Conservation (phyloP, 2,329 filamentous ascomycete genomes). For the Sporothrix protearum region DNA sequence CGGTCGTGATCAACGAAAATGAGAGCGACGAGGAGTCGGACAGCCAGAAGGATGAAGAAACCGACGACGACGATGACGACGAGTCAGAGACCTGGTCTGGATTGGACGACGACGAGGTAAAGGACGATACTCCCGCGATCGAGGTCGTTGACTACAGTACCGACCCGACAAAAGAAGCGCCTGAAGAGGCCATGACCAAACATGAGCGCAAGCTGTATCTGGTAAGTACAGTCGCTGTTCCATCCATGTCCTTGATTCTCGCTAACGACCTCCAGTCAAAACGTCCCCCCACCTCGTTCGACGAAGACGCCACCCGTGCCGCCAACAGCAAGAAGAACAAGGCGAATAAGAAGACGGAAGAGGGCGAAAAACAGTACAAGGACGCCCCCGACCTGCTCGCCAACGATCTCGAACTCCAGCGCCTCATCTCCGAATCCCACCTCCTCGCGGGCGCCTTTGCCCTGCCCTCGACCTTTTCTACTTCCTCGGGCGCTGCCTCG, state of each 20-base stretch:
- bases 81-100: slow-evolving; percentile 56
- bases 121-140: slow-evolving; percentile 39
- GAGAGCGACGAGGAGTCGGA: slow-evolving; percentile 8
- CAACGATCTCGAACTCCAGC: slow-evolving; percentile 88
- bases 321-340: slow-evolving; percentile 31
- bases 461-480: slow-evolving; percentile 37
- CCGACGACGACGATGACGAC: slow-evolving; percentile 36
- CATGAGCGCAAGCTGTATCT: slow-evolving; percentile 76
- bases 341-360: slow-evolving; percentile 25
- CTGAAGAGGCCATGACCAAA: slow-evolving; percentile 52
- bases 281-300: slow-evolving; percentile 41
- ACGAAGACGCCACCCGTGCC: slow-evolving; percentile 8
- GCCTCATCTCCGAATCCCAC: slow-evolving; percentile 86
- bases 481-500: slow-evolving; percentile 39
- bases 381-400: slow-evolving; percentile 69
- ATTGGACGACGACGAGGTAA: slow-evolving; percentile 38
- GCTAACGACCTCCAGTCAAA: slow-evolving; percentile 43
- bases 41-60: slow-evolving; percentile 28
- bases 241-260: not conserved
- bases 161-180: slow-evolving; percentile 32
- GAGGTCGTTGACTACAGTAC: slow-evolving; percentile 62
- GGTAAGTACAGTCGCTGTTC: slow-evolving; percentile 43
- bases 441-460: slow-evolving; percentile 61
- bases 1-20: slow-evolving; percentile 1
- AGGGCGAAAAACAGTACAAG: slow-evolving; percentile 57